Conservation (phyloP, 108 stramenopile species). For the Stephanodiscus minutulus region DNA sequence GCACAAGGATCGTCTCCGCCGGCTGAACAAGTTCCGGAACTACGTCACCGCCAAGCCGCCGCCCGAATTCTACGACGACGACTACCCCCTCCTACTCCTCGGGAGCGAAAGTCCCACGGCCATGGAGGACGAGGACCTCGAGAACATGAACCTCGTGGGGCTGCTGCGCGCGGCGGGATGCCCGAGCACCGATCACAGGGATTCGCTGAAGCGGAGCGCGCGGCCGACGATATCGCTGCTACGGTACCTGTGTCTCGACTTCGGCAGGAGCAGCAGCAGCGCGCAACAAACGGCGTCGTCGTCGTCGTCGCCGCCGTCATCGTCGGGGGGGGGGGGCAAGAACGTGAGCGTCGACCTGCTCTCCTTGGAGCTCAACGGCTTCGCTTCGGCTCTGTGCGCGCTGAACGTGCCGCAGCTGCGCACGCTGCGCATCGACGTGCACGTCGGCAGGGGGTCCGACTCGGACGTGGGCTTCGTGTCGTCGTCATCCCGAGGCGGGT, state of each 20-base stretch:
- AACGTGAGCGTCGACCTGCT: background rate
- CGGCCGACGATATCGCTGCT: conserved; percentile 77
- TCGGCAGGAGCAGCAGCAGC: conserved; percentile 34
- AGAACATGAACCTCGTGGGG: conserved; percentile 55
- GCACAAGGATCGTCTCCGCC: conserved; percentile 88
- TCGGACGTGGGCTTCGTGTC: conserved; percentile 25
- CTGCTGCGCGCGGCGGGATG: conserved; percentile 77
- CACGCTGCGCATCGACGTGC: conserved; percentile 66
- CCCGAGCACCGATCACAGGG: conserved; percentile 69
- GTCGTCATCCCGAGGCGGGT: conserved; percentile 57
- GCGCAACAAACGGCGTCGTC: too few relatives aligned
- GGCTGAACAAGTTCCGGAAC: conserved; percentile 79
- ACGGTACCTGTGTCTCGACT: conserved; percentile 73
- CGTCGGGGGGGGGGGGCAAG: too few relatives aligned
- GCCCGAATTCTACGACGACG: conserved; percentile 91
- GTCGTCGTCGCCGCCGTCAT: too few relatives aligned
- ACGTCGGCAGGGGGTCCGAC: conserved; percentile 54
- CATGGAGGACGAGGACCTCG: conserved; percentile 61
- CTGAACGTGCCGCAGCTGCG: conserved; percentile 60
- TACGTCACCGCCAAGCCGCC: conserved; percentile 63
- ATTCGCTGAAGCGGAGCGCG: conserved; percentile 72
- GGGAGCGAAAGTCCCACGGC: conserved; percentile 71
- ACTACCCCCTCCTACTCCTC: conserved; percentile 72
- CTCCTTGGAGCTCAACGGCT: conserved; percentile 56
- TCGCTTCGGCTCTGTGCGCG: conserved; percentile 66